phyloP scores from a whole-genome alignment of 116 monocot genomes.

The Cymodocea nodosa region DNA sequence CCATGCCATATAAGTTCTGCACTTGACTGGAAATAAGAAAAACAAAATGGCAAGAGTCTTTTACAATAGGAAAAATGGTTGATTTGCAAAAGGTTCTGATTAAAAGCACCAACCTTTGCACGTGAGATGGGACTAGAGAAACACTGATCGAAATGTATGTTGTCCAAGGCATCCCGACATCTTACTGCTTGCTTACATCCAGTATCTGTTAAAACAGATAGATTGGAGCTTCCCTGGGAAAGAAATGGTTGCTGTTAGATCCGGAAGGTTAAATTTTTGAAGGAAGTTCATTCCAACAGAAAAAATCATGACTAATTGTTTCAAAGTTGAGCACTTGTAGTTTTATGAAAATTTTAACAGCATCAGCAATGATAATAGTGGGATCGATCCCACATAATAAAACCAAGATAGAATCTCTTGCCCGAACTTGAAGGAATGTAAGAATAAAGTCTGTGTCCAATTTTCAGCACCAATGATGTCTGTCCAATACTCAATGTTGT shows the following conservation, averaged over 20 bases:
- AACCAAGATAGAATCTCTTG: too few relatives aligned
- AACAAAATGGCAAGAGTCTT: not conserved
- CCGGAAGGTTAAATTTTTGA: not conserved
- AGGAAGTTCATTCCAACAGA: not conserved
- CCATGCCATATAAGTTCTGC: constrained; percentile 62
- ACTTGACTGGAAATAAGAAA: constrained; percentile 40
- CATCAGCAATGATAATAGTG: too few relatives aligned
- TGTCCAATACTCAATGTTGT: too few relatives aligned
- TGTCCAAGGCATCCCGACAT: constrained; percentile 45
- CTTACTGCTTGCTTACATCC: constrained; percentile 51
- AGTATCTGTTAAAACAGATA: constrained; percentile 55
- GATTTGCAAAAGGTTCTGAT: constrained; percentile 1
- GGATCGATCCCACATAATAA: too few relatives aligned
- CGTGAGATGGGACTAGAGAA: constrained; percentile 77
- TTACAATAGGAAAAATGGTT: not conserved
- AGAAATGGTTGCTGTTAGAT: not conserved
- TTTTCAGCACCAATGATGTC: too few relatives aligned
- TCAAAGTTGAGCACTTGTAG: too few relatives aligned
- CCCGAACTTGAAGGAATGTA: too few relatives aligned
- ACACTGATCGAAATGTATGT: constrained; percentile 49
- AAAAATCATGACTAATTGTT: not conserved
- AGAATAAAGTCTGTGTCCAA: too few relatives aligned
- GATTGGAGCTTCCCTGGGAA: constrained; percentile 59
- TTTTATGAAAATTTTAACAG: too few relatives aligned
- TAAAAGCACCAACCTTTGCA: constrained; percentile 40